phyloP scores from a whole-genome alignment of 2,329 filamentous ascomycete species.

The Nemania diffusa region DNA sequence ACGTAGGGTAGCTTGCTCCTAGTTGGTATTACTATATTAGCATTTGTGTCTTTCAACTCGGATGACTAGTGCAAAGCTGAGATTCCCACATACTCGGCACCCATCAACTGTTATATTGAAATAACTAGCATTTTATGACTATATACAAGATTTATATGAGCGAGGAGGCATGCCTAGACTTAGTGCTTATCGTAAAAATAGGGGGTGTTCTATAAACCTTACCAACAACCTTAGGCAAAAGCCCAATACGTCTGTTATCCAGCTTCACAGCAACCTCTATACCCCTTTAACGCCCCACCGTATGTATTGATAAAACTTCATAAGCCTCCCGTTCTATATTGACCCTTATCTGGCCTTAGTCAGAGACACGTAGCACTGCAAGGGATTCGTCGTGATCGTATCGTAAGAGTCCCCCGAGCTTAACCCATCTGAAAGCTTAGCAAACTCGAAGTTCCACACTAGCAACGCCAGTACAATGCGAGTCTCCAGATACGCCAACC shows the following conservation, averaged over 20 bases:
- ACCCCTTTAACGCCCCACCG: background rate
- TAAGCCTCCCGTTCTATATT: background rate
- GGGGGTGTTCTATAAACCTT: too few species aligned
- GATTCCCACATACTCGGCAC: too few species aligned
- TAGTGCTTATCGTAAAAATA: background rate
- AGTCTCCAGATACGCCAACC: conserved; percentile 40
- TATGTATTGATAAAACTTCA: background rate
- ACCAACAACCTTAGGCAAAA: background rate
- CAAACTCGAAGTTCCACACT: conserved; percentile 43
- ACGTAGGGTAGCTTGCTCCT: too few species aligned
- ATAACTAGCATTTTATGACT: too few species aligned
- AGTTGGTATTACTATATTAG: too few species aligned
- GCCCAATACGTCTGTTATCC: background rate
- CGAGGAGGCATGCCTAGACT: too few species aligned
- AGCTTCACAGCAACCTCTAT: background rate
- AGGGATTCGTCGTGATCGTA: conserved; percentile 23
- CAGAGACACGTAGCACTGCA: conserved; percentile 20
- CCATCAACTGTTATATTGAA: too few species aligned
- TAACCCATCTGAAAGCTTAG: conserved; percentile 17
- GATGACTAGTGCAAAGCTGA: too few species aligned
- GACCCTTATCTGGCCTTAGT: conserved; percentile 15
- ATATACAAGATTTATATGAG: too few species aligned
- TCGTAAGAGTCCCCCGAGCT: conserved; percentile 26
- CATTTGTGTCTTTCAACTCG: too few species aligned
- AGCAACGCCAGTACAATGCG: conserved; percentile 38